Evolutionary conservation across 2,329 filamentous ascomycete species (phyloP).

Genomic region (Pleoardoris graminearum): DNA sequence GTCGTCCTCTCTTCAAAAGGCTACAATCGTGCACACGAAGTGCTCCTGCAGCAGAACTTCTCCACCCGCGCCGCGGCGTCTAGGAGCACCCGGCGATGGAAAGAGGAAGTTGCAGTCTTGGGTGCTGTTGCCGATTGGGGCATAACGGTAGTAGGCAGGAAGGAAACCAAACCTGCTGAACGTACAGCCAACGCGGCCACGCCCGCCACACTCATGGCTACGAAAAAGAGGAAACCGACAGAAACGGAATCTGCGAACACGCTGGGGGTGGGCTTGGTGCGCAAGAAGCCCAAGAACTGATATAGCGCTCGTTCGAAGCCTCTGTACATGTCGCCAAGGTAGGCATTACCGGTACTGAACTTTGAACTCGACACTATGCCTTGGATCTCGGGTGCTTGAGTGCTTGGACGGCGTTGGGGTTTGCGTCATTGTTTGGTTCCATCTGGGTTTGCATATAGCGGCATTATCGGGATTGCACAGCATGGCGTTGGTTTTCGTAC

Average conservation of each 20-base stretch:
- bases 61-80: slow-evolving; percentile 64
- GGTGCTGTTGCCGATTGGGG: slow-evolving; percentile 36
- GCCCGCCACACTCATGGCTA: slow-evolving; percentile 33
- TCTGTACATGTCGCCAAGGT: background rate
- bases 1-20: slow-evolving; percentile 64
- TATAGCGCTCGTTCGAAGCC: background rate
- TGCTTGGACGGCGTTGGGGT: background rate
- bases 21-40: slow-evolving; percentile 69
- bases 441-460: background rate
- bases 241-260: slow-evolving; percentile 31
- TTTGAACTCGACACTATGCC: too few species aligned
- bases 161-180: slow-evolving; percentile 16
- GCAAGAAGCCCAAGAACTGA: slow-evolving; percentile 41
- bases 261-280: slow-evolving; percentile 35
- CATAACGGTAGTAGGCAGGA: slow-evolving; percentile 32
- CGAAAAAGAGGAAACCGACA: slow-evolving; percentile 41
- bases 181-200: slow-evolving; percentile 10
- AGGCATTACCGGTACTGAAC: too few species aligned
- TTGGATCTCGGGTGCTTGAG: too few species aligned
- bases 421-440: background rate
- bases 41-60: slow-evolving; percentile 76
- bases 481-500: background rate
- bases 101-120: slow-evolving; percentile 62
- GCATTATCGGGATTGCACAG: background rate
- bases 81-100: slow-evolving; percentile 70